Conservation (phyloP, 176 grass and related monocot genomes). For the Carex cristatella region DNA sequence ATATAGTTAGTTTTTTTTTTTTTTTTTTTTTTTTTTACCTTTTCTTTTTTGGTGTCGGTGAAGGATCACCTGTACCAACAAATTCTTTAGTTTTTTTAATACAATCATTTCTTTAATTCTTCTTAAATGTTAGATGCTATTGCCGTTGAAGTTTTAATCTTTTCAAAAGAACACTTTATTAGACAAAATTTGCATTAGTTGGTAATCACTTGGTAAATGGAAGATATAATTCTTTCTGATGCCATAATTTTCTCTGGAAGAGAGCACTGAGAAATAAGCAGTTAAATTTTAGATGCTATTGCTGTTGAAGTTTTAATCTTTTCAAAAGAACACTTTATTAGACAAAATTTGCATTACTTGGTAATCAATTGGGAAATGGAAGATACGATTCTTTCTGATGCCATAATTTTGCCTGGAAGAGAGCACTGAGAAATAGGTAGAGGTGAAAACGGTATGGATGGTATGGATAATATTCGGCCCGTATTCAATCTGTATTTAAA, state of each 20-base stretch:
- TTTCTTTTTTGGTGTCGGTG: background rate
- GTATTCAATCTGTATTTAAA: too few species aligned
- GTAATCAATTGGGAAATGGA: background rate
- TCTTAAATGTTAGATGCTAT: background rate
- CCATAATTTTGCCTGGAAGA: background rate
- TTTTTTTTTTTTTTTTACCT: background rate
- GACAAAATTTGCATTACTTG: background rate
- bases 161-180: background rate
- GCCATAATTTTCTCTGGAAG: background rate
- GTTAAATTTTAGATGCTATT: background rate
- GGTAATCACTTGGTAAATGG: background rate
- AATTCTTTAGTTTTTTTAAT: background rate
- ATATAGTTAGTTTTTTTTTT: background rate
- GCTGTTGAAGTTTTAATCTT: background rate
- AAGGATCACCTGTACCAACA: background rate
- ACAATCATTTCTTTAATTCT: background rate
- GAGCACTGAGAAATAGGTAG: background rate
- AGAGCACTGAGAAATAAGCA: background rate
- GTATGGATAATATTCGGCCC: too few species aligned
- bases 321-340: background rate
- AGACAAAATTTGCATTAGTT: background rate
- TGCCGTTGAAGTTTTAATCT: background rate
- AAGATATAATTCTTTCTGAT: background rate
- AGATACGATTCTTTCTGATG: background rate
- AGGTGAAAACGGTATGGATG: too few species aligned